phyloP scores from a whole-genome alignment of 495 filamentous ascomycete species.

The Annulohypoxylon maeteangense region DNA sequence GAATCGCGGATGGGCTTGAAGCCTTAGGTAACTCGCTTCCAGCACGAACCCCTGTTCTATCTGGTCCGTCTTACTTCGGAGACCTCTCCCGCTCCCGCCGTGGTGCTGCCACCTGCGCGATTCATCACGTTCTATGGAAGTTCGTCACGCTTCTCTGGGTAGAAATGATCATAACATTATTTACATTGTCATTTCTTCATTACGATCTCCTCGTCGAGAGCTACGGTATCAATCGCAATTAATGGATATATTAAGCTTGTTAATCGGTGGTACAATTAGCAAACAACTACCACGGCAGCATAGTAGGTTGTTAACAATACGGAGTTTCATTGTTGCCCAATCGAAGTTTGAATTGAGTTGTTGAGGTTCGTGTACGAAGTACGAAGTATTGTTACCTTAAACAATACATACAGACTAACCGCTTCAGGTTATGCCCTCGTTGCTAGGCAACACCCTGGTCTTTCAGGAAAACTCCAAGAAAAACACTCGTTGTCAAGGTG shows the following conservation, averaged over 20 bases:
- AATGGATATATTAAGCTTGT: constrained; percentile 8
- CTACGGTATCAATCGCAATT: constrained; percentile 13
- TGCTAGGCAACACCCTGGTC: constrained; percentile 37
- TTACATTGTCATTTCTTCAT: constrained; percentile 15
- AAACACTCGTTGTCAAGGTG: constrained; percentile 17
- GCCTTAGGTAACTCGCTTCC: constrained; percentile 19
- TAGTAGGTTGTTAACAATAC: background rate
- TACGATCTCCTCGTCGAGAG: constrained; percentile 15
- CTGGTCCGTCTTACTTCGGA: constrained; percentile 7
- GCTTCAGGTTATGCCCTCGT: constrained; percentile 23
- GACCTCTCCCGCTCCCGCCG: constrained; percentile 11
- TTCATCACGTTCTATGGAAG: constrained; percentile 25
- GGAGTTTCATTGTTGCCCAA: background rate
- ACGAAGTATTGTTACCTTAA: background rate
- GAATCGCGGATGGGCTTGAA: constrained; percentile 24
- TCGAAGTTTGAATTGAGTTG: background rate
- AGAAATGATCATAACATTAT: background rate
- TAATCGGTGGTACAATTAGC: constrained; percentile 4
- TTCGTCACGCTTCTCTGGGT: constrained; percentile 22
- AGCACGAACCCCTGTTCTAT: constrained; percentile 6
- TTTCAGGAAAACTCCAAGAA: background rate
- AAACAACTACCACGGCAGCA: background rate
- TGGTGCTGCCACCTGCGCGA: background rate
- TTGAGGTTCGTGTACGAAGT: background rate
- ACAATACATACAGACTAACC: background rate